Evolutionary conservation across 2,329 filamentous ascomycete species (phyloP), one percentile per base, ranked within the genome.

Genomic region (Penicillium paneum): DNA sequence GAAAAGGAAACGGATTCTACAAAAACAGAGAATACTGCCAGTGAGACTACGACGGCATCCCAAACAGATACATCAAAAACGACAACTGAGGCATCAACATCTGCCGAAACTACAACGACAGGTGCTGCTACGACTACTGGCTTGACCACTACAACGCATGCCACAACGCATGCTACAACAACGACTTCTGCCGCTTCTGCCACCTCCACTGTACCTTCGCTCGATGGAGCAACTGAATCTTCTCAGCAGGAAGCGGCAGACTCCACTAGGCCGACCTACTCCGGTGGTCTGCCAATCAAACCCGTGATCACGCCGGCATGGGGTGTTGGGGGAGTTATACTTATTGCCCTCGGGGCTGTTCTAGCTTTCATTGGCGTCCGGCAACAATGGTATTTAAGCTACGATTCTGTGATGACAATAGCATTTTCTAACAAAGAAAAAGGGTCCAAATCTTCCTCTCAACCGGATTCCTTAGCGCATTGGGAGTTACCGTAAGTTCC

Each of bases 321-420:
- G 74, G 90, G 85, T 3, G 83, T 97, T 45, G 86, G 86, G 32
- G 93, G 92, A 24, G 83, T 87, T 19, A 78, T 97, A 46, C 78
- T 97, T 56, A 79, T 97, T 40, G 68, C 85, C 4, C 83, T 86
- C 8, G 93, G 93, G n/a, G 67, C 81, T 8, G 77, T 83, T 7
- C 88, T 94, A 67, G 81, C 84, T 8, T 73, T 96, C 19, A 81
- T 96, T 61, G 92, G 92, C 1, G 90, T 96, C 66, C 93, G 90
- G 73, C 90, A 90, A 66, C 81, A 82, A 71, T 87, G 83, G 83
- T 81, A 68, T 17, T 12, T 7, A 36, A 24, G 4, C 21, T 31
- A 24, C 26, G 36, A 26, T 21, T 7, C 12, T 35, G 7, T 10
- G 12, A 5, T 15, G 29, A 13, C 8, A 19, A 28, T 17, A 10